Evolutionary conservation across 805 yeast species (phyloP).

Genomic region (Suhomyces xylopsoci): DNA sequence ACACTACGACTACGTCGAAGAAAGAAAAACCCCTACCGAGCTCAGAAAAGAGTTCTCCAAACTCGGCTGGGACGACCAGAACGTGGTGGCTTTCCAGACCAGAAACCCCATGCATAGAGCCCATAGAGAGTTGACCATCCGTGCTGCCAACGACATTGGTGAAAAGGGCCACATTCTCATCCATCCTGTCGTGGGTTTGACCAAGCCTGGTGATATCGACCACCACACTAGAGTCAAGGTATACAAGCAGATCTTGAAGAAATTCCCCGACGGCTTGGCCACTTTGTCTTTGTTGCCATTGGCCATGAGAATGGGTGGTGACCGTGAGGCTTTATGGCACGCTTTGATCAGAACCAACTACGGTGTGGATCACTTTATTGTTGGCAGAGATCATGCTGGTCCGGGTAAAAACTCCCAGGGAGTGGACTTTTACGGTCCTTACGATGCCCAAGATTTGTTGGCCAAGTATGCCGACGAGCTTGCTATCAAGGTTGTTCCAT

Average conservation of each 20-base stretch:
- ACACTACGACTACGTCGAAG: conserved; percentile 86
- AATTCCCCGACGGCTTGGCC: conserved; percentile 94
- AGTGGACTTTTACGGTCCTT: conserved; percentile 93
- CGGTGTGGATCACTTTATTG: conserved; percentile 96
- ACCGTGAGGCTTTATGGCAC: conserved; percentile 97
- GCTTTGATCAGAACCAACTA: conserved; percentile 94
- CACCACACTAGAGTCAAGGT: conserved; percentile 97
- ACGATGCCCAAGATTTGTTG: conserved; percentile 91
- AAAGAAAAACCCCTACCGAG: conserved; percentile 88
- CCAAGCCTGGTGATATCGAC: conserved; percentile 97
- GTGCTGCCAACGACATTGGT: conserved; percentile 92
- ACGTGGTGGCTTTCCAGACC: conserved; percentile 94
- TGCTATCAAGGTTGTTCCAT: conserved; percentile 88
- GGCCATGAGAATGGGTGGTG: conserved; percentile 99
- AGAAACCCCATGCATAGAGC: conserved; percentile 99
- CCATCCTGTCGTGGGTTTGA: conserved; percentile 95
- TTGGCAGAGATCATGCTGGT: conserved; percentile 98
- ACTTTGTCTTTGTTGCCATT: conserved; percentile 82
- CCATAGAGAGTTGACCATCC: conserved; percentile 90
- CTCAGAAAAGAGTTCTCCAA: conserved; percentile 77
- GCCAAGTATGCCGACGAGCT: conserved; percentile 72
- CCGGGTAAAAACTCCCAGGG: conserved; percentile 89
- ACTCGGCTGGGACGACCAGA: conserved; percentile 72
- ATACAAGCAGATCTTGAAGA: conserved; percentile 85
- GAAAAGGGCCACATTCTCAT: conserved; percentile 74